Conservation (phyloP, 2,329 filamentous ascomycete species). For the Cadophora gregata region DNA sequence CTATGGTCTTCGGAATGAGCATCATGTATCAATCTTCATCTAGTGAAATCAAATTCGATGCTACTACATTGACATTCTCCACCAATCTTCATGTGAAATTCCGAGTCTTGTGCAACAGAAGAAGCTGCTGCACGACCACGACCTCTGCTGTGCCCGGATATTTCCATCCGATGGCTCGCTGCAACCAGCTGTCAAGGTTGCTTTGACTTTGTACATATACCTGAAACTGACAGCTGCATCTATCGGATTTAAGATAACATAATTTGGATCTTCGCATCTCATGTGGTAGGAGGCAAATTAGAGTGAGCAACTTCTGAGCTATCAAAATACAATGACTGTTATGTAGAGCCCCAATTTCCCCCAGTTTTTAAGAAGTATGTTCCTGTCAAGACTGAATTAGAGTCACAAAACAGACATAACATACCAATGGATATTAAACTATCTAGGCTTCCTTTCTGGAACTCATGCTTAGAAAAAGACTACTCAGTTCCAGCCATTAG, state of each 20-base stretch:
- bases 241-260: not conserved
- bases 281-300: slow-evolving; percentile 1
- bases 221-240: slow-evolving; percentile 1
- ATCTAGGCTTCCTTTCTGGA: too few relatives aligned
- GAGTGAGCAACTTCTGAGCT: not conserved
- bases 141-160: not conserved
- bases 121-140: not conserved
- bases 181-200: not conserved
- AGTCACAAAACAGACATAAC: too few relatives aligned
- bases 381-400: too few relatives aligned
- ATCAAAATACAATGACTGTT: not conserved
- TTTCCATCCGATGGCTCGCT: not conserved
- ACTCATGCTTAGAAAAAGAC: too few relatives aligned
- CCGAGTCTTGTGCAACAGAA: not conserved
- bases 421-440: too few relatives aligned
- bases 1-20: too few relatives aligned
- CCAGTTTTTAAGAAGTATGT: too few relatives aligned
- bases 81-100: not conserved
- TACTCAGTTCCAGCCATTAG: too few relatives aligned
- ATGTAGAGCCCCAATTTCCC: too few relatives aligned
- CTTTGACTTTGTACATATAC: not conserved
- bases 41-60: too few relatives aligned
- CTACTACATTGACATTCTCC: not conserved
- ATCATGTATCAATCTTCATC: too few relatives aligned
- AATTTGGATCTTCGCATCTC: not conserved